Base-by-base conservation (phyloP, 2,329 filamentous ascomycete species). In the Aureobasidium lini region DNA sequence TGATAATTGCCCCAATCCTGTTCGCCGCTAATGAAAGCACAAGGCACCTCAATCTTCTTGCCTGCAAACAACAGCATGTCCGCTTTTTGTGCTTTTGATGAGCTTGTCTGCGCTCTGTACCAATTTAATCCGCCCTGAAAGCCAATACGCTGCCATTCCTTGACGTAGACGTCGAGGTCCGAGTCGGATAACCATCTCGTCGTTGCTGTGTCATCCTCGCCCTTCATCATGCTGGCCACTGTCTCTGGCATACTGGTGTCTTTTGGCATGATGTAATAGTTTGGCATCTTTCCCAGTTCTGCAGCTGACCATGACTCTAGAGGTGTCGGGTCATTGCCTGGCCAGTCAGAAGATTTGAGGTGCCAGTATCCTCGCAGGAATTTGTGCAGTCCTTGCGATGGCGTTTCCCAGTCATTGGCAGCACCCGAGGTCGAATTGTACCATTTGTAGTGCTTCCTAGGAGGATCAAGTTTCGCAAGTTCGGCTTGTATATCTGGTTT, bases 1-100 rank as follows among this genome's bases (percentile, higher is more conserved):
- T 89, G 86, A 67, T 82, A 86, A 34, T 82, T 87, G 0, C 84
- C 85, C 85, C 86, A 88, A 63, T 89, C 86, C 60, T 78, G 71
- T 47, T 75, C 75, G 0, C 86, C 85, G 29, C 79, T 80, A n/a
- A 89, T 77, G 64, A 85, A 88, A 0, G 77, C 72, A 59, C 77
- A 79, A 0, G 85, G 85, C 8, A 85, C 80, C 52, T 83, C 80
- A 18, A 88, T 81, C 67, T 78, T 82, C 67, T 75, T 78, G 0
- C 84, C 84, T 0, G 82, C 79, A 66, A 83, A 87, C 0, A 85
- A 66, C 18, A 82, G 75, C 56, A 84, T 69, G 59, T 88, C 84
- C 39, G 74, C 75, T 36, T 71, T 71, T 10, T 80, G 74, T 2
- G 57, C 42, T 29, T 66, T 63, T 29, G 69, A 70, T 5, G 66